These are phyloP conservation scores for Decorospora gaudefroyi DNA, from an alignment of 2,329 filamentous ascomycete genomes.

Conservation along the genomic window DNA sequence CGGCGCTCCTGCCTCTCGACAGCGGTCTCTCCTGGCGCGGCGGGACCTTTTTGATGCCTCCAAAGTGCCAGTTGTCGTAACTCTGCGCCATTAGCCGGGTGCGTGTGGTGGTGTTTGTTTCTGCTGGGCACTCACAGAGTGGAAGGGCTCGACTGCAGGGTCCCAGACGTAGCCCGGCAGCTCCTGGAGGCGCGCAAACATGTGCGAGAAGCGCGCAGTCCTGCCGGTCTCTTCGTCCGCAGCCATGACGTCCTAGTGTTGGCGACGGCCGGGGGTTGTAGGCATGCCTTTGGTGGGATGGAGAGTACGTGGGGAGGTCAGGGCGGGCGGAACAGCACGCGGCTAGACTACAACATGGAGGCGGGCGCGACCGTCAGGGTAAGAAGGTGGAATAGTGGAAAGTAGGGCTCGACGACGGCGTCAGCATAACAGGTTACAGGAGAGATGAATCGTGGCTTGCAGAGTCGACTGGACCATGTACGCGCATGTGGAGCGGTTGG, in stretches of 20 bases:
- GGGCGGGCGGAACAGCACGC: not conserved
- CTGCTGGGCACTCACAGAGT: conserved; percentile 46
- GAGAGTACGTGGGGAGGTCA: not conserved
- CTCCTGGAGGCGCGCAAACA: conserved; percentile 46
- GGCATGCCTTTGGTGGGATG: conserved; percentile 15
- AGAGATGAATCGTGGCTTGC: conserved; percentile 6
- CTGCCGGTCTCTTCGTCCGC: conserved; percentile 16
- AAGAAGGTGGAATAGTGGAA: conserved; percentile 1
- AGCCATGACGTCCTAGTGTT: conserved; percentile 26
- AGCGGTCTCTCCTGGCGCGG: conserved; percentile 22
- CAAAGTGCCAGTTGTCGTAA: conserved; percentile 85
- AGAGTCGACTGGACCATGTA: not conserved
- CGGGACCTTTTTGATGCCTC: conserved; percentile 43
- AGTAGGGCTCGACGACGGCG: not conserved
- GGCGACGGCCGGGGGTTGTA: not conserved
- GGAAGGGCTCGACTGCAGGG: conserved; percentile 52
- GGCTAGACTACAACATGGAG: conserved; percentile 1
- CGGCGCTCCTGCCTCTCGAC: conserved; percentile 34
- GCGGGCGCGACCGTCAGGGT: conserved; percentile 8
- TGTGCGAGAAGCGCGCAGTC: conserved; percentile 37
- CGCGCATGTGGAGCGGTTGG: conserved; percentile 15
- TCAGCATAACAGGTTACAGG: too few relatives aligned
- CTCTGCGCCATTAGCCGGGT: conserved; percentile 39
- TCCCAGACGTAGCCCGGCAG: conserved; percentile 49
- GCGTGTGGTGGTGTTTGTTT: not conserved